Evolutionary conservation across 495 filamentous ascomycete genomes (phyloP), one percentile per base, ranked within the genome.

Genomic region (Bacidia gigantensis): DNA sequence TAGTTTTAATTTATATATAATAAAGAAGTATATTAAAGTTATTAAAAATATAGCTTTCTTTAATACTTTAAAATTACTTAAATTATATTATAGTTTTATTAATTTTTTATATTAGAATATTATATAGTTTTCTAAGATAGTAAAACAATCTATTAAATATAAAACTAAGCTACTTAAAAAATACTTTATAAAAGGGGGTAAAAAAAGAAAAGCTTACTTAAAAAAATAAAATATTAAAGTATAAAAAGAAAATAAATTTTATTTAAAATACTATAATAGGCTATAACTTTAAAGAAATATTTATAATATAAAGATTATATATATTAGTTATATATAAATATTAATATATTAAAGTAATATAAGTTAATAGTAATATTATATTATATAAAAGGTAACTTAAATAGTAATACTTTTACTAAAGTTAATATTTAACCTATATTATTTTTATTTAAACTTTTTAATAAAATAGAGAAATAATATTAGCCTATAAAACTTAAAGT

Each of bases 331-430:
- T 47, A 2, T 14, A 48, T 48, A 0, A 3, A 47, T 21, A 26
- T 55, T 26, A 26, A 55, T 45, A 35, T 9, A 0, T 55, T 50
- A 40, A 50, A 55, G 17, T 49, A 21, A 11, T 54, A 49, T 3
- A 14, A 17, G 0, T 55, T 50, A 0, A 7, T 1, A 11, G 14
- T 35, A 1, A 38, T 44, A 22, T 11, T 45, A 7, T 55, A 50
- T 43, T 32, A 46, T n/a, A 11, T 50, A 26, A 40, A 17, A 14
- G 17, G 25, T 11, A 11, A 50, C 3, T 17, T 23, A 11, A 22
- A 43, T 7, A 40, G 10, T n/a, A 5, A 48, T 26, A 25, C 21
- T 3, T 48, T 22, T 26, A 9, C 26, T 3, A 7, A 48, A 23
- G 21, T 48, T 23, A 7, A 3, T 22, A 26, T 48, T 25, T 26